Evolutionary conservation across 2,329 filamentous ascomycete species (phyloP).

Genomic region (Myriangium duriaei): DNA sequence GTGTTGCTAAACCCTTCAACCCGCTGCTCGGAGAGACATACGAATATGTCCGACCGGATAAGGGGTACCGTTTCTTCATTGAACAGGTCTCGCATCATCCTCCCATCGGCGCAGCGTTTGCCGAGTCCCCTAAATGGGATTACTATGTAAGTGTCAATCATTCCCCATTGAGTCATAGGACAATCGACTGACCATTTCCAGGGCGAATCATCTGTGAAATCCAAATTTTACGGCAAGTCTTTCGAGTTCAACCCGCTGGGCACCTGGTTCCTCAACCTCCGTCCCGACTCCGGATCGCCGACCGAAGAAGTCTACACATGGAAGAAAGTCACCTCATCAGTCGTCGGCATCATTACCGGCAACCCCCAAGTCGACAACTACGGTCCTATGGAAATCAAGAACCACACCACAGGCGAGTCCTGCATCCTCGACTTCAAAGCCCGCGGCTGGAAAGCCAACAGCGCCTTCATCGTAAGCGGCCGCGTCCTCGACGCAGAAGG

Average conservation of each 20-base stretch:
- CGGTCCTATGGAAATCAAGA: slow-evolving; percentile 92
- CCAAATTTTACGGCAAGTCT: slow-evolving; percentile 93
- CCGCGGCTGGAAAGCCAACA: slow-evolving; percentile 88
- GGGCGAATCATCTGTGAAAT: slow-evolving; percentile 88
- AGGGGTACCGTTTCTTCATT: slow-evolving; percentile 95
- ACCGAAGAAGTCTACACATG: slow-evolving; percentile 74
- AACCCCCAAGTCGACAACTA: slow-evolving; percentile 97
- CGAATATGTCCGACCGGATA: slow-evolving; percentile 89
- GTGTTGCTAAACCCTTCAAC: slow-evolving; percentile 97
- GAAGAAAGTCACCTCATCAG: slow-evolving; percentile 96
- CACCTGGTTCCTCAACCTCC: slow-evolving; percentile 87
- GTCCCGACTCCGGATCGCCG: slow-evolving; percentile 51
- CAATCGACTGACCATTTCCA: slow-evolving; percentile 26
- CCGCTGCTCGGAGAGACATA: slow-evolving; percentile 92
- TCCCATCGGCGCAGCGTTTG: slow-evolving; percentile 83
- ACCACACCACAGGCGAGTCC: slow-evolving; percentile 90
- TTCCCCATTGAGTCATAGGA: slow-evolving; percentile 1
- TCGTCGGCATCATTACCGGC: slow-evolving; percentile 96
- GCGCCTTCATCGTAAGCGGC: slow-evolving; percentile 76
- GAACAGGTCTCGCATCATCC: slow-evolving; percentile 98
- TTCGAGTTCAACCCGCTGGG: slow-evolving; percentile 95
- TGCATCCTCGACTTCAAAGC: slow-evolving; percentile 86
- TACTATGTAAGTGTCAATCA: slow-evolving; percentile 50
- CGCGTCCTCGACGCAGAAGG: slow-evolving; percentile 71
- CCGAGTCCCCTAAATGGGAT: slow-evolving; percentile 86